phyloP scores from a whole-genome alignment of 768 basidiomycete genomes.

The Amanita polypyramis region DNA sequence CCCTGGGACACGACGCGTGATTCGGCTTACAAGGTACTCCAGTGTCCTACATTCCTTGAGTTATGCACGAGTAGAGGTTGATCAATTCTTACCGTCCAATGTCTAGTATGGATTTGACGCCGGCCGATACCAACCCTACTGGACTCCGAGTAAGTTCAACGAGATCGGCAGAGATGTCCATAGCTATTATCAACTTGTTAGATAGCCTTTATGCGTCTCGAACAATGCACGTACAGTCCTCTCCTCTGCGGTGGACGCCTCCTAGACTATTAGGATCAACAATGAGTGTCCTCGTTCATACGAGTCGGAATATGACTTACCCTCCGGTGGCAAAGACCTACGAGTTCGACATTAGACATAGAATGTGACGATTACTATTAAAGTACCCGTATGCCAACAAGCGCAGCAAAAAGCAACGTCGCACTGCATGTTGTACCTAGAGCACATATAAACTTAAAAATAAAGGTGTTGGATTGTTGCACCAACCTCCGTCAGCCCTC shows the following conservation, averaged over 20 bases:
- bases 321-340: conserved; percentile 92
- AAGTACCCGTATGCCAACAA: conserved; percentile 77
- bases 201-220: not conserved
- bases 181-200: conserved; percentile 34
- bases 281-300: conserved; percentile 3
- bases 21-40: conserved; percentile 55
- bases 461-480: not conserved
- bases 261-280: conserved; percentile 41
- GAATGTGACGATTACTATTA: not conserved
- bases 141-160: conserved; percentile 83
- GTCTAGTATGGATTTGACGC: conserved; percentile 91
- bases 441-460: not conserved
- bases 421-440: conserved; percentile 63
- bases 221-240: conserved; percentile 9
- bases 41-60: conserved; percentile 42
- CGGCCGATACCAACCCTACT: conserved; percentile 87
- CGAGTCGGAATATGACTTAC: conserved; percentile 28
- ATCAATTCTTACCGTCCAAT: conserved; percentile 51
- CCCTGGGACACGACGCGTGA: not conserved
- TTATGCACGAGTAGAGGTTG: not conserved
- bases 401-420: conserved; percentile 62
- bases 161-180: conserved; percentile 94
- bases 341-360: conserved; percentile 3
- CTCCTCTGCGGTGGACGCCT: conserved; percentile 61
- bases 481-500: conserved; percentile 61